Conservation (phyloP, 345 rosid genomes). For the Syzygium grande region DNA sequence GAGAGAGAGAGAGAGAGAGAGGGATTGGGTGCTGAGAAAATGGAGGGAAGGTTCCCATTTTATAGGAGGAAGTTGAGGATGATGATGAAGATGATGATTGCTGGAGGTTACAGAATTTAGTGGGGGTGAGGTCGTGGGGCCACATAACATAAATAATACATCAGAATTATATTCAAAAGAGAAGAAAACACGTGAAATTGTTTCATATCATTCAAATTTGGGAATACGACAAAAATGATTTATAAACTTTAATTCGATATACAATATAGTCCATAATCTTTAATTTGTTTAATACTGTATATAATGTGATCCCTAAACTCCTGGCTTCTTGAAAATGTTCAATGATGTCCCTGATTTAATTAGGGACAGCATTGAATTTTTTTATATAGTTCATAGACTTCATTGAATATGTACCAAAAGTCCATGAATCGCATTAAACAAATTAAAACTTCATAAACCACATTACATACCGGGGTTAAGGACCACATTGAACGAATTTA, state of each 20-base stretch:
- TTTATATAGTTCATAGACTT: not conserved
- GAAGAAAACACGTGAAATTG: not conserved
- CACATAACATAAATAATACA: not conserved
- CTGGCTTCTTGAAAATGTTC: not conserved
- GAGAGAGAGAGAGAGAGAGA: conserved; percentile 1
- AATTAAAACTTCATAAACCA: not conserved
- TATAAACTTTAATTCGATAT: not conserved
- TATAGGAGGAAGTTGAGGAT: conserved; percentile 3
- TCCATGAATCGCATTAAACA: not conserved
- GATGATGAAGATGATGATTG: not conserved
- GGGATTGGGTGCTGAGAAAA: conserved; percentile 5
- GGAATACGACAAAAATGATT: not conserved
- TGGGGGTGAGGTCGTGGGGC: not conserved
- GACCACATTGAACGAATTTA: too few species aligned
- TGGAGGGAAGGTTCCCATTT: conserved; percentile 20
- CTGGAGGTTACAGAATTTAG: not conserved
- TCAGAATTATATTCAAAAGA: not conserved
- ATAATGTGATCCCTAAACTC: too few species aligned
- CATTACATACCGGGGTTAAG: too few species aligned
- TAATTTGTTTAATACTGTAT: too few species aligned
- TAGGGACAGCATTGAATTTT: not conserved
- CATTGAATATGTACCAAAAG: too few species aligned
- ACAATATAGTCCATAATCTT: too few species aligned
- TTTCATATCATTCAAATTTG: not conserved
- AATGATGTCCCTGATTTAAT: not conserved